Conservation (phyloP, 495 filamentous ascomycete species). For the Penicillium egyptiacum region DNA sequence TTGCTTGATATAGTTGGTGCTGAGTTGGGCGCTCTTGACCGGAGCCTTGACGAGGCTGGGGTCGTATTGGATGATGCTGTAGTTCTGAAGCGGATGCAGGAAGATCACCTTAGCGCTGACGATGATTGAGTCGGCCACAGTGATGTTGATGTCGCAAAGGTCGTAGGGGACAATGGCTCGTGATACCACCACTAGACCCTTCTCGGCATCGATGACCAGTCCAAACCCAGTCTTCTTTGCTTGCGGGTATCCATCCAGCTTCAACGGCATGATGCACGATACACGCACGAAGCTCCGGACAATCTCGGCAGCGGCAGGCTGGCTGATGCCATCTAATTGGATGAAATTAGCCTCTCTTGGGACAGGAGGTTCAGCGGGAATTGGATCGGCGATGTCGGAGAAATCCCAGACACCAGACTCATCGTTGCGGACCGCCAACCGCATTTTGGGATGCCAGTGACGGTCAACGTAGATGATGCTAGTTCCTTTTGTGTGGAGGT, state of each 20-base stretch:
- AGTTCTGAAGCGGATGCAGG: conserved; percentile 98
- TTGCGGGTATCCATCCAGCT: conserved; percentile 93
- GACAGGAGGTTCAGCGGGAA: conserved; percentile 69
- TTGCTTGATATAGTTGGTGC: conserved; percentile 80
- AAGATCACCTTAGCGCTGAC: conserved; percentile 93
- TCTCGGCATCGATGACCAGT: conserved; percentile 90
- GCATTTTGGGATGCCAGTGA: conserved; percentile 94
- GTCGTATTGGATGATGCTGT: conserved; percentile 93
- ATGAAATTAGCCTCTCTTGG: conserved; percentile 85
- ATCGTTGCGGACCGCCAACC: conserved; percentile 89
- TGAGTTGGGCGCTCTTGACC: conserved; percentile 82
- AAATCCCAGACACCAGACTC: conserved; percentile 93
- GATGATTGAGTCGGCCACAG: conserved; percentile 92
- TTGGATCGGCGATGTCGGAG: conserved; percentile 72
- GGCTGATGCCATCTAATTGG: conserved; percentile 80
- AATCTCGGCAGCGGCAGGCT: conserved; percentile 86
- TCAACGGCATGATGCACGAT: conserved; percentile 86
- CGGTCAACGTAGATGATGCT: conserved; percentile 90
- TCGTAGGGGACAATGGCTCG: conserved; percentile 93
- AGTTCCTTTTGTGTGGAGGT: conserved; percentile 91
- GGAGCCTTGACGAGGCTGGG: conserved; percentile 88
- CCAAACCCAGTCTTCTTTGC: conserved; percentile 92
- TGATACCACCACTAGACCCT: conserved; percentile 91
- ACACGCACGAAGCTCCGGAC: conserved; percentile 94
- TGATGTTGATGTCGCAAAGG: conserved; percentile 91